Conservation (phyloP, 2,329 filamentous ascomycete species). For the Phyllosticta citrichinensis region DNA sequence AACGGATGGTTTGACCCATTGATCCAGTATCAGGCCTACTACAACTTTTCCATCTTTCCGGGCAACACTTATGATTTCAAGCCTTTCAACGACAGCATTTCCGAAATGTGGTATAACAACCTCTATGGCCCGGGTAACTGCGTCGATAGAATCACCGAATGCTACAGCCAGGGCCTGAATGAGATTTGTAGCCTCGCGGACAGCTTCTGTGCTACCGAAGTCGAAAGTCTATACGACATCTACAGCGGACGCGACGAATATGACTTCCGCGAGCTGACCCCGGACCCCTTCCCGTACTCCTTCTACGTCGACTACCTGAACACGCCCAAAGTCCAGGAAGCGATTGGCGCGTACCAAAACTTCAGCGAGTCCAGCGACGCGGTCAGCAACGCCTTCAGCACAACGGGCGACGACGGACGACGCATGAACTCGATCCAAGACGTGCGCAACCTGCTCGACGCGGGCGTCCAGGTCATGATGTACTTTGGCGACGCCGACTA, state of each 20-base stretch:
- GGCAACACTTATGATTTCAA: conserved; percentile 49
- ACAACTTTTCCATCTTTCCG: conserved; percentile 47
- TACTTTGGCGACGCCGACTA: conserved; percentile 42
- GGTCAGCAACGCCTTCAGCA: conserved; percentile 35
- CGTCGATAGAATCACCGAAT: conserved; percentile 46
- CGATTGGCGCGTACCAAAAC: conserved; percentile 51
- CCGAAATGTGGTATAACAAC: conserved; percentile 47
- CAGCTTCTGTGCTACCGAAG: conserved; percentile 44
- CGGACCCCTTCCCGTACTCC: conserved; percentile 48
- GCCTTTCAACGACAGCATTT: conserved; percentile 41
- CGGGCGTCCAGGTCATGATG: conserved; percentile 32
- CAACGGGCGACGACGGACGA: conserved; percentile 41
- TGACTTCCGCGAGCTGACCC: conserved; percentile 46
- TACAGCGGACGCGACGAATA: conserved; percentile 48
- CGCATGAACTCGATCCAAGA: conserved; percentile 34
- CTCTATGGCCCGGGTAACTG: conserved; percentile 53
- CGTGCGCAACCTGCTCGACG: conserved; percentile 27
- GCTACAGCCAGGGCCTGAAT: conserved; percentile 42
- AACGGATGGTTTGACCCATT: conserved; percentile 51
- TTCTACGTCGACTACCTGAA: conserved; percentile 52
- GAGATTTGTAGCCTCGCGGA: conserved; percentile 45
- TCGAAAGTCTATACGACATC: conserved; percentile 44
- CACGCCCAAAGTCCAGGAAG: conserved; percentile 41
- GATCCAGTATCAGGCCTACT: conserved; percentile 47
- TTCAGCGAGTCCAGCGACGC: conserved; percentile 40